These are phyloP conservation scores for Lecanicillium sp. DNA, from an alignment of 2,329 filamentous ascomycete species.

Conservation along the genomic window DNA sequence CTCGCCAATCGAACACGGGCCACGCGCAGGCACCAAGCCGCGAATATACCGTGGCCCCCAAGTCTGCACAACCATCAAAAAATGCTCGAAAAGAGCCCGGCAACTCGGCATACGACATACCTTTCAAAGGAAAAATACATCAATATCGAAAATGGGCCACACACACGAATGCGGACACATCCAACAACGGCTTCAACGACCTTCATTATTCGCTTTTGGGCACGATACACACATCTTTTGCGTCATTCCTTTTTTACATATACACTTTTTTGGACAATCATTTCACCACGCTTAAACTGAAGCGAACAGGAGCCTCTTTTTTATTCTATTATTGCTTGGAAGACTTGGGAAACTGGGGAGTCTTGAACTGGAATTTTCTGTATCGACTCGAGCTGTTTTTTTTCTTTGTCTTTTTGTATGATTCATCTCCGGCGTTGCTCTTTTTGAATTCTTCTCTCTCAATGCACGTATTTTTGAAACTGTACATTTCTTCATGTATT, in stretches of 20 bases:
- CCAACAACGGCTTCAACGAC: background rate
- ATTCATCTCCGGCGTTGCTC: conserved; percentile 15
- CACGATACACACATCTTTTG: conserved; percentile 4
- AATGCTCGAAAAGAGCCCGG: background rate
- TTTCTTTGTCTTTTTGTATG: conserved; percentile 19
- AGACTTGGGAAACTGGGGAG: conserved; percentile 9
- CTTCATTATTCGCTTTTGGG: conserved; percentile 4
- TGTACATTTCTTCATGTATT: background rate
- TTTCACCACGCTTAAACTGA: conserved; percentile 3
- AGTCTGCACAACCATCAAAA: too few species aligned
- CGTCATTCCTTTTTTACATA: conserved; percentile 10
- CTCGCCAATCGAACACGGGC: too few species aligned
- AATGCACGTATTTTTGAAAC: background rate
- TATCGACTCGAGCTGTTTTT: conserved; percentile 11
- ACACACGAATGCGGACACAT: too few species aligned
- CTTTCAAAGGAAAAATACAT: too few species aligned
- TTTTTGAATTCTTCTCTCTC: background rate
- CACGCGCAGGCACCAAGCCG: too few species aligned
- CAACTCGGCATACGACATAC: too few species aligned
- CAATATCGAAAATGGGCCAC: too few species aligned
- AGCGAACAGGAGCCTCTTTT: conserved; percentile 14
- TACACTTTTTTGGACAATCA: conserved; percentile 13
- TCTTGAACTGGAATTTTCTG: conserved; percentile 16
- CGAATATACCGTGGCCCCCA: too few species aligned
- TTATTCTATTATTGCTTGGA: conserved; percentile 5